Percentiles rank a stretch among this genome's conserved stretches.
Evolutionary conservation across 163 green algal species (phyloP).

Genomic region (Chlorella variabilis): DNA sequence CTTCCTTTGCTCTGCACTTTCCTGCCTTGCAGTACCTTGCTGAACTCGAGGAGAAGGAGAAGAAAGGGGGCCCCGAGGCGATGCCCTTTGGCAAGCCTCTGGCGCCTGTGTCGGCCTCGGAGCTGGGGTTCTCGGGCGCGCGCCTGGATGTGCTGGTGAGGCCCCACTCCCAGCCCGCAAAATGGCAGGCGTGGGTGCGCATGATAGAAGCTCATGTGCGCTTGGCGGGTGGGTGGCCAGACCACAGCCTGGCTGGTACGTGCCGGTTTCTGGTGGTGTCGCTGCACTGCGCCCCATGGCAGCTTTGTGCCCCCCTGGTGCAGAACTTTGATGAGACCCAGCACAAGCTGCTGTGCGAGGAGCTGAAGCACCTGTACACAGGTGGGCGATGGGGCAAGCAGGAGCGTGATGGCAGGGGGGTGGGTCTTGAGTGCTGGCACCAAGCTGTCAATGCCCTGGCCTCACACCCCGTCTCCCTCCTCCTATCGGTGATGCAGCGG

Average conservation of each 20-base stretch:
- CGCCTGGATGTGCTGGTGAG: constrained; percentile 26
- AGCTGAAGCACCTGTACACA: constrained; percentile 84
- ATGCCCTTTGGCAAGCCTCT: constrained; percentile 39
- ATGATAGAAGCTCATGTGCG: not conserved
- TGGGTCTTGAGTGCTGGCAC: not conserved
- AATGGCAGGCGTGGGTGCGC: not conserved
- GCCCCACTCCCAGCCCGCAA: no score
- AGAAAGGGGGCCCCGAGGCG: not conserved
- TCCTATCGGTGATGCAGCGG: not conserved
- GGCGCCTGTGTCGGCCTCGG: not conserved
- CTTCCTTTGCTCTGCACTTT: no score
- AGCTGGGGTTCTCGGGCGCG: not conserved
- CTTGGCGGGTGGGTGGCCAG: no score
- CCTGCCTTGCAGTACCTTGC: constrained; percentile 43
- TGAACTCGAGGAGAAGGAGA: constrained; percentile 40
- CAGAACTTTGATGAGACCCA: constrained; percentile 40
- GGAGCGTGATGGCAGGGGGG: no score
- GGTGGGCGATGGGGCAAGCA: no score
- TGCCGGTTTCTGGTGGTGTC: no score
- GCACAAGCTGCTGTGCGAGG: constrained; percentile 72
- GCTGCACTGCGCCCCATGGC: not conserved
- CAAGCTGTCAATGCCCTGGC: no score
- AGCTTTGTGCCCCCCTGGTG: no score
- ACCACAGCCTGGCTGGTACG: no score
- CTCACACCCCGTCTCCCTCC: no score